Evolutionary conservation across 108 stramenopile genomes (phyloP).

Genomic region (Cyclotella sp.): DNA sequence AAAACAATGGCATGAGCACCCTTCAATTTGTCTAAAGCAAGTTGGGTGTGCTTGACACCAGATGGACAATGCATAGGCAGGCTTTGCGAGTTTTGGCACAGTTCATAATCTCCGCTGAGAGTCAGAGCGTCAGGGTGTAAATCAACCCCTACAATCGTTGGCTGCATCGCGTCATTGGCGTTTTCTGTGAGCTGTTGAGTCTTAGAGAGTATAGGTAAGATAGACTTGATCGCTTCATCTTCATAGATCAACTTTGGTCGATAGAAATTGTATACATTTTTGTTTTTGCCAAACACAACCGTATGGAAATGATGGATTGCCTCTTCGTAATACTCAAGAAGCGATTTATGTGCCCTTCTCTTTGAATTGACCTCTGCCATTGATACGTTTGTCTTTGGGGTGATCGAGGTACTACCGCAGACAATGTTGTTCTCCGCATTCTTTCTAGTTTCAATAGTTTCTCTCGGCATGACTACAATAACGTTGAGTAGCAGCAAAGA

Average conservation of each 20-base stretch:
- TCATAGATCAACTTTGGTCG: conserved; percentile 38
- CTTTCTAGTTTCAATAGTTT: background rate
- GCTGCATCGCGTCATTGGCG: background rate
- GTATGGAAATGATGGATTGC: conserved; percentile 41
- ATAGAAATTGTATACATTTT: background rate
- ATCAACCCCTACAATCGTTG: conserved; percentile 40
- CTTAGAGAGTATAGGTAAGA: background rate
- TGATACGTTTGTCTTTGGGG: background rate
- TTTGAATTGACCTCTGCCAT: background rate
- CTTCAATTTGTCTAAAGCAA: conserved; percentile 19
- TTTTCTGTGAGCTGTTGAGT: no score
- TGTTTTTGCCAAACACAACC: conserved; percentile 17
- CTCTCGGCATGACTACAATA: conserved; percentile 34
- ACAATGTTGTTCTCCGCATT: background rate
- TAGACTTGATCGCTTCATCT: conserved; percentile 11
- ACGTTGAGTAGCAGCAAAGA: conserved; percentile 15
- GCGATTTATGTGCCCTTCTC: background rate
- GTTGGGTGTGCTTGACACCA: background rate
- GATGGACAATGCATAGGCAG: background rate
- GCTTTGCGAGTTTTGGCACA: background rate
- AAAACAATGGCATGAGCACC: conserved; percentile 38
- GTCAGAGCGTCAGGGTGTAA: conserved; percentile 49
- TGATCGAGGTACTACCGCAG: no score
- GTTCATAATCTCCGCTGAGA: conserved; percentile 28
- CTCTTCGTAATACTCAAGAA: conserved; percentile 27